Conservation (phyloP, 2,329 filamentous ascomycete species). For the Ceratocystis colombiana region DNA sequence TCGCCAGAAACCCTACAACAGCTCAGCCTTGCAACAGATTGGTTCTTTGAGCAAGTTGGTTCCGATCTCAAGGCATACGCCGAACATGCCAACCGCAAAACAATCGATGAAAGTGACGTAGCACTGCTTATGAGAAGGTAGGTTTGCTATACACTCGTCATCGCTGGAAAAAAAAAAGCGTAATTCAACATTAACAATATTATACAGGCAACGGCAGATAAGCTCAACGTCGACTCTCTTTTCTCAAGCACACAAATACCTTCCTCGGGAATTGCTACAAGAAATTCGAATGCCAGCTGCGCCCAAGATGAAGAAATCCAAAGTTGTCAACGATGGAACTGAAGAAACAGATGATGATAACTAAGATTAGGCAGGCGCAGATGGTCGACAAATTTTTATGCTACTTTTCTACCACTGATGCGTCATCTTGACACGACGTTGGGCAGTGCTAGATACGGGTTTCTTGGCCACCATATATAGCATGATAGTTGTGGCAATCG, state of each 20-base stretch:
- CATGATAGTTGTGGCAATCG: conserved; percentile 82
- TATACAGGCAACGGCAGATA: conserved; percentile 63
- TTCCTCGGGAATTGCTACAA: conserved; percentile 73
- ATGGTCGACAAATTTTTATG: conserved; percentile 26
- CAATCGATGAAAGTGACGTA: conserved; percentile 77
- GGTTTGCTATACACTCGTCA: conserved; percentile 31
- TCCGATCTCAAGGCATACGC: conserved; percentile 73
- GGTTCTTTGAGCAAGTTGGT: conserved; percentile 82
- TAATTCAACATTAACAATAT: conserved; percentile 30
- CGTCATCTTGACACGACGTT: conserved; percentile 65
- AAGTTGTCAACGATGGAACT: conserved; percentile 28
- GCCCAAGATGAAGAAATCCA: conserved; percentile 41
- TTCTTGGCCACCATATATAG: conserved; percentile 91
- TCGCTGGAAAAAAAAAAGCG: background rate
- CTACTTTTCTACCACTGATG: conserved; percentile 52
- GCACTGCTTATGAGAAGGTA: conserved; percentile 75
- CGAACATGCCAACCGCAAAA: conserved; percentile 69
- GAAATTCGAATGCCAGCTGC: conserved; percentile 63
- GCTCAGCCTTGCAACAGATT: conserved; percentile 72
- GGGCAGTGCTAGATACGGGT: conserved; percentile 56
- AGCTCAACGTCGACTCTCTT: conserved; percentile 64
- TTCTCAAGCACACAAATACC: conserved; percentile 70
- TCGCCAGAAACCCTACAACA: conserved; percentile 62
- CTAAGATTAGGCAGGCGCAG: conserved; percentile 30
- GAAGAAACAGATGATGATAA: conserved; percentile 39